A percentile compares a stretch with the other conserved stretches of the same genome.
phyloP scores from a whole-genome alignment of 495 filamentous ascomycete species.

The Aspergillus nidulans region DNA sequence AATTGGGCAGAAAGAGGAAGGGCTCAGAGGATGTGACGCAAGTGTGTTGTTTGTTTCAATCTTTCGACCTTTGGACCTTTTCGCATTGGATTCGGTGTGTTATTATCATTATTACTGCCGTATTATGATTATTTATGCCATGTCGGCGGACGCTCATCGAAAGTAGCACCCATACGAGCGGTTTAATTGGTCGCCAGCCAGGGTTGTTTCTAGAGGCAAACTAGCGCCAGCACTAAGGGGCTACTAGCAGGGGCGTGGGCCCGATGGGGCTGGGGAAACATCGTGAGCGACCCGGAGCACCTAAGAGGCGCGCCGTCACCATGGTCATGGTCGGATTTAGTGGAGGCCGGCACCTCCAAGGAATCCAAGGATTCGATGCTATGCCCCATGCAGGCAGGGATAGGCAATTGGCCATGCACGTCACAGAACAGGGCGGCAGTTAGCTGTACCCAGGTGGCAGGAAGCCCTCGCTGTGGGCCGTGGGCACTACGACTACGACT shows the following conservation, averaged over 20 bases:
- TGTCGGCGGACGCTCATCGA: conserved; percentile 1
- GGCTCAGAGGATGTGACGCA: neutral
- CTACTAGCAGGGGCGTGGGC: conserved; percentile 17
- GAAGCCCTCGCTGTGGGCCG: neutral
- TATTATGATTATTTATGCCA: no score
- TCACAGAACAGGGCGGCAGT: neutral
- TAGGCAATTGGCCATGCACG: conserved; percentile 6
- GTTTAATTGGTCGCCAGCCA: neutral
- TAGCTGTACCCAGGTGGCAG: neutral
- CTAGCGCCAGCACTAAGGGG: conserved; percentile 17
- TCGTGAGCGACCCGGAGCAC: conserved; percentile 16
- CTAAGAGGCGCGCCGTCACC: conserved; percentile 18
- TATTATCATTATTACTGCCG: no score
- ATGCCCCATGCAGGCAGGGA: conserved; percentile 3
- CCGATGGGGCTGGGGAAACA: conserved; percentile 17
- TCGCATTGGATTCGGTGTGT: neutral
- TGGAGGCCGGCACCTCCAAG: conserved; percentile 16
- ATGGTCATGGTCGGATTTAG: conserved; percentile 19
- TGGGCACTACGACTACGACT: no score
- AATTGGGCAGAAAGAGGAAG: neutral
- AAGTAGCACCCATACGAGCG: neutral
- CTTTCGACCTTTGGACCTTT: no score
- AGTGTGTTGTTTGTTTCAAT: conserved; percentile 1
- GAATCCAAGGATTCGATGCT: conserved; percentile 12
- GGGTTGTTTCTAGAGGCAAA: neutral